Conservation (phyloP, 352 stramenopile genomes). For the Peronospora belbahrii region DNA sequence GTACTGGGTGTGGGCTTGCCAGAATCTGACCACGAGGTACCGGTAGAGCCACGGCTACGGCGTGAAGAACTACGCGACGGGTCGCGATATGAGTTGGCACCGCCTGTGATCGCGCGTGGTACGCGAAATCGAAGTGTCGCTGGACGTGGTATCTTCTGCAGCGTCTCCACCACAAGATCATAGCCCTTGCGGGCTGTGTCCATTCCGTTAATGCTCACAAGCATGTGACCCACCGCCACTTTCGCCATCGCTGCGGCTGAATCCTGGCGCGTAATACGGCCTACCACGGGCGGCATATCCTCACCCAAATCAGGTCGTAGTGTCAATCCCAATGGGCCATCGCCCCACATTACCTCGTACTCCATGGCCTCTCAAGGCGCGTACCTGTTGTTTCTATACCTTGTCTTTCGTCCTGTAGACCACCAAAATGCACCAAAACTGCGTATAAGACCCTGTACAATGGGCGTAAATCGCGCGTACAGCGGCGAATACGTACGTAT, state of each 20-base stretch:
- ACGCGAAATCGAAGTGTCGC: constrained; percentile 80
- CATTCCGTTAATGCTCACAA: constrained; percentile 84
- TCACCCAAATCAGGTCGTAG: constrained; percentile 75
- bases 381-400: background rate
- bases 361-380: constrained; percentile 40
- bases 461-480: background rate
- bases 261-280: constrained; percentile 81
- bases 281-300: constrained; percentile 83
- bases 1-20: constrained; percentile 20
- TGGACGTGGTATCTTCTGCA: constrained; percentile 77
- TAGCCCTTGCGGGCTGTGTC: constrained; percentile 83
- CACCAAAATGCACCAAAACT: constrained; percentile 5
- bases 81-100: constrained; percentile 19
- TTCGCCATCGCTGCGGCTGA: constrained; percentile 73
- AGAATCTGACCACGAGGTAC: constrained; percentile 37
- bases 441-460: background rate
- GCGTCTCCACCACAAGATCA: constrained; percentile 69
- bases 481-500: constrained; percentile 4
- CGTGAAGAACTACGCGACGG: constrained; percentile 25
- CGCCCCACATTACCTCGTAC: constrained; percentile 83
- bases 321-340: constrained; percentile 73
- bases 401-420: constrained; percentile 3
- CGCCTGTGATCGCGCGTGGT: constrained; percentile 37
- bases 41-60: constrained; percentile 32
- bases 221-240: constrained; percentile 80